Base-by-base conservation (phyloP, 2,329 filamentous ascomycete genomes). In the Periconia sp. region DNA sequence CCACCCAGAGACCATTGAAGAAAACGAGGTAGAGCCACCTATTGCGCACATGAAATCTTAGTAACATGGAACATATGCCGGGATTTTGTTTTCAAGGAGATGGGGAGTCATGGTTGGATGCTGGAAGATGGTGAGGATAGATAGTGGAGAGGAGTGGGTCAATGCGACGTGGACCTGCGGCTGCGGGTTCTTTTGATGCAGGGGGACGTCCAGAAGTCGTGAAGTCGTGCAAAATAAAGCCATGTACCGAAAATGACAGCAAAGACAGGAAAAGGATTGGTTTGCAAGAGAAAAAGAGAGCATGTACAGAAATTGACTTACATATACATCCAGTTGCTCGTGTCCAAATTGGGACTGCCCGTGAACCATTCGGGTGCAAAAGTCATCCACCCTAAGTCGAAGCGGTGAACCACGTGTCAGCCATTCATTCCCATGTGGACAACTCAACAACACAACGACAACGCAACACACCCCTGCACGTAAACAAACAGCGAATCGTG, bases 281-380 rank as follows among this genome's bases (percentile, higher is more conserved):
- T n/a, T 11, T 11, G 15, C 15, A 37, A 5, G 15, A 37, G 11
- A 37, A 37, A n/a, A 14, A 54, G 49, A 17, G 23, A 48, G 49
- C 48, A 23, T n/a, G 23, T 10, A 18, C 40, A 7, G 23, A 27
- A 27, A 27, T 8, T 8, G 23, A 74, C 74, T 75, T 62, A 77
- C 66, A 83, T 66, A 63, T 85, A 87, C 70, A 87, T 83, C 58
- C 79, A 82, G 57, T 86, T 84, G 30, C 77, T 77, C 0, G 81
- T 84, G 56, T 84, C 81, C 51, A 88, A 71, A 61, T 83, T 82
- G 15, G 79, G 74, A 45, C 76, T 82, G 0, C 82, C 84, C 2
- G 77, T 82, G 59, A 88, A 68, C 85, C 84, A 87, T 66, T 88
- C 85, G 33, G 85, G 85, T 41, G 79, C 81, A 69, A 87, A 87